Percentiles rank a stretch among this genome's conserved stretches.
These are phyloP conservation scores for Gomphus sp. DNA, from an alignment of 1,284 basidiomycete genomes.

Conservation along the genomic window DNA sequence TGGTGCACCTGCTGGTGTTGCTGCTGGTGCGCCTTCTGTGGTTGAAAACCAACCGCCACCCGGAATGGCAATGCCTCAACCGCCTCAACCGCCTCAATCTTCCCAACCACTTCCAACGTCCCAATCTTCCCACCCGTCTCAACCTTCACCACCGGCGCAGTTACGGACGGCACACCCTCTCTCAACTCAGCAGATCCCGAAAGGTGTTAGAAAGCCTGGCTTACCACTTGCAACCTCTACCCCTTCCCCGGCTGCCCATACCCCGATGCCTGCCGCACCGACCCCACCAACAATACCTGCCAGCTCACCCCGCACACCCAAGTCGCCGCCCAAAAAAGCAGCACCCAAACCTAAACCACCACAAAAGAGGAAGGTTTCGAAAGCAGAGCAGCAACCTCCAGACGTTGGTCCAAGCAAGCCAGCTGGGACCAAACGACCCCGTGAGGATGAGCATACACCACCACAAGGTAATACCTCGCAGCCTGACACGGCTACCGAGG, in stretches of 20 bases:
- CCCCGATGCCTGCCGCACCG: neutral
- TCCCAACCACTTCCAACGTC: neutral
- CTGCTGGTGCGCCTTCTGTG: neutral
- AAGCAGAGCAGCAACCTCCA: constrained; percentile 4
- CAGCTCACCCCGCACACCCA: constrained; percentile 10
- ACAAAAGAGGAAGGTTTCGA: neutral
- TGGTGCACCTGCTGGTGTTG: neutral
- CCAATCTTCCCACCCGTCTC: neutral
- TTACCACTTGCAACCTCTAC: neutral
- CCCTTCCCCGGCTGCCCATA: constrained; percentile 9
- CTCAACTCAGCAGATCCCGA: neutral
- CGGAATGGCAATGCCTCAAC: neutral
- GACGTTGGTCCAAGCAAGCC: neutral
- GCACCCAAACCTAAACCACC: constrained; percentile 4
- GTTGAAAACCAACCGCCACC: neutral
- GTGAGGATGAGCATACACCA: constrained; percentile 4
- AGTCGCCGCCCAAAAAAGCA: constrained; percentile 10
- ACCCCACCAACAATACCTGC: constrained; percentile 4
- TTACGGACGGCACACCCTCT: neutral
- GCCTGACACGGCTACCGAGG: neutral
- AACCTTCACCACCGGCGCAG: neutral
- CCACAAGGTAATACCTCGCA: neutral
- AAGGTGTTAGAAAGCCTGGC: neutral
- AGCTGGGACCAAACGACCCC: neutral
- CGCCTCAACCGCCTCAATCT: neutral